Conservation (phyloP, 192 early-diverging fungal genomes). For the Haplosporangium gracile region DNA sequence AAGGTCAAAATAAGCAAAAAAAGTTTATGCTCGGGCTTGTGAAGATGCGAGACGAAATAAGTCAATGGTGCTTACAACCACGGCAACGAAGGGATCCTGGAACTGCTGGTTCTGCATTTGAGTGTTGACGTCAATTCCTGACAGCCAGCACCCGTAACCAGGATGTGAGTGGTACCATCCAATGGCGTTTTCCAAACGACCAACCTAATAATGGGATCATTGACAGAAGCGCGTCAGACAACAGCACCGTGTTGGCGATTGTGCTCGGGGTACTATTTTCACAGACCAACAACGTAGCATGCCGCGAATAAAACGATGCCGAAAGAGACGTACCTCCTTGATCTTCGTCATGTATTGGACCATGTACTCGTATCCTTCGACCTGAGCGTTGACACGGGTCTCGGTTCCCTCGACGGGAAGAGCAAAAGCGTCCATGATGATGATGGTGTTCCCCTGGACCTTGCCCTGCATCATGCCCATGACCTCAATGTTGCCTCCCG, state of each 20-base stretch:
- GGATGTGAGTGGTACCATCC: conserved; percentile 99
- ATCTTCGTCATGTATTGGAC: conserved; percentile 89
- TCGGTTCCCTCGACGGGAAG: conserved; percentile 99
- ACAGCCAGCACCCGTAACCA: conserved; percentile 99
- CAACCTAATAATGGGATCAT: conserved; percentile 67
- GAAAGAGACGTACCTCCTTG: conserved; percentile 70
- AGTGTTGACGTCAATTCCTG: conserved; percentile 97
- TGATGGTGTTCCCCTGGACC: conserved; percentile 86
- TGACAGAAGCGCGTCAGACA: neutral
- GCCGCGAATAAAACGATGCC: too few species aligned
- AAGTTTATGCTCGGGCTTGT: too few species aligned
- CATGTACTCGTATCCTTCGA: conserved; percentile 98
- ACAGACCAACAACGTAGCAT: neutral
- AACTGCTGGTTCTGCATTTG: conserved; percentile 96
- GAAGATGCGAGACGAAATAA: neutral
- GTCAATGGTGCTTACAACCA: conserved; percentile 75
- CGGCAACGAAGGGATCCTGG: conserved; percentile 95
- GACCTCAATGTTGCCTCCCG: conserved; percentile 95
- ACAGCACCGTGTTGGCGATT: neutral
- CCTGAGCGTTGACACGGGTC: conserved; percentile 94
- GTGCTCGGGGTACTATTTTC: neutral
- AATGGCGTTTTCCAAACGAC: conserved; percentile 91
- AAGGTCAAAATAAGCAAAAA: neutral
- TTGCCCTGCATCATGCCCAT: conserved; percentile 99
- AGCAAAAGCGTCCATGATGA: conserved; percentile 97